Evolutionary conservation across 805 yeast species (phyloP).

Genomic region (Starmerella riodocensis): DNA sequence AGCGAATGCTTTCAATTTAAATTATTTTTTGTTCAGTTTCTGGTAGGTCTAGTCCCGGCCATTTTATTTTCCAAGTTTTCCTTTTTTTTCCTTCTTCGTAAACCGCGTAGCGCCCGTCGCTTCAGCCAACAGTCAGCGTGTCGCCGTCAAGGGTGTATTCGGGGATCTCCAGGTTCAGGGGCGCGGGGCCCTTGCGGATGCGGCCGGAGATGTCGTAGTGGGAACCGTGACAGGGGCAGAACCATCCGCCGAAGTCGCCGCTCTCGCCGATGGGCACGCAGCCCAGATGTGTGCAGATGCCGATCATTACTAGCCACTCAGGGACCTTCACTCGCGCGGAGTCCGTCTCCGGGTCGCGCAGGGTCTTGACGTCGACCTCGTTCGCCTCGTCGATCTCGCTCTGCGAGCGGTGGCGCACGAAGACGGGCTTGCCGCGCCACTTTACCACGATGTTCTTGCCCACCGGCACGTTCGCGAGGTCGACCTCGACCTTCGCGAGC

Average conservation of each 20-base stretch:
- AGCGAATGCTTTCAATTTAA: too few relatives aligned
- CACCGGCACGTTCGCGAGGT: slow-evolving; percentile 81
- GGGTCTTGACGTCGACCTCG: slow-evolving; percentile 52
- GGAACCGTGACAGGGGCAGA: slow-evolving; percentile 99
- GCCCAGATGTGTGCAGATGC: slow-evolving; percentile 99
- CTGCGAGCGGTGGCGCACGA: slow-evolving; percentile 95
- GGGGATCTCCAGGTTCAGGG: slow-evolving; percentile 95
- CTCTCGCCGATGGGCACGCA: slow-evolving; percentile 99
- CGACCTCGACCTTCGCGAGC: slow-evolving; percentile 98
- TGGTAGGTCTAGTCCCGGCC: too few relatives aligned
- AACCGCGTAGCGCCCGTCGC: too few relatives aligned
- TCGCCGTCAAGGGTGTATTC: slow-evolving; percentile 76
- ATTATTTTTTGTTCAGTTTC: too few relatives aligned
- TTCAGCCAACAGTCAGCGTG: slow-evolving; percentile 79
- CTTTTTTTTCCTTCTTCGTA: too few relatives aligned
- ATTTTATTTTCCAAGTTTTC: too few relatives aligned
- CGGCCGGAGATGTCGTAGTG: slow-evolving; percentile 99
- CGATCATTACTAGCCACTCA: slow-evolving; percentile 97
- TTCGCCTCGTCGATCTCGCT: slow-evolving; percentile 93
- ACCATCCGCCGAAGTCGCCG: slow-evolving; percentile 99
- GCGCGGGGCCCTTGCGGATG: slow-evolving; percentile 99
- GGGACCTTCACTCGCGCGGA: slow-evolving; percentile 90
- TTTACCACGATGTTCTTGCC: slow-evolving; percentile 97
- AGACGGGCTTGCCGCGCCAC: slow-evolving; percentile 99
- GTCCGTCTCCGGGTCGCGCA: slow-evolving; percentile 93